Evolutionary conservation across 2,329 filamentous ascomycete genomes (phyloP).

Genomic region (Trichophyton mentagrophytes): DNA sequence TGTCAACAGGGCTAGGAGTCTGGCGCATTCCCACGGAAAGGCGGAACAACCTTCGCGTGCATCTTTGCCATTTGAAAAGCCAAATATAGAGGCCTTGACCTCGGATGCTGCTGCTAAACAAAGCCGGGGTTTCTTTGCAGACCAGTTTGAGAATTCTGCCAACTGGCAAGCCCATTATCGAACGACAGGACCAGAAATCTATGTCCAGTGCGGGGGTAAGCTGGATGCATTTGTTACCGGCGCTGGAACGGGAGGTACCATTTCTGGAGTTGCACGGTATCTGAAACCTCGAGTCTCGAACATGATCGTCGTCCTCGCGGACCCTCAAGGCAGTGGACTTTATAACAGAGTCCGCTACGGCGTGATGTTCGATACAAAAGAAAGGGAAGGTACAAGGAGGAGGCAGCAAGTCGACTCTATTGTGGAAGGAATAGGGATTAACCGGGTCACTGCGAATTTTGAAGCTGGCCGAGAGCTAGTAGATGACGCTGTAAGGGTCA

Average conservation of each 20-base stretch:
- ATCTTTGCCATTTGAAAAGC: constrained; percentile 14
- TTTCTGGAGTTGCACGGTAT: constrained; percentile 72
- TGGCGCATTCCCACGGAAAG: constrained; percentile 60
- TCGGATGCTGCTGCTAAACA: constrained; percentile 30
- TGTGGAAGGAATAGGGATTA: constrained; percentile 92
- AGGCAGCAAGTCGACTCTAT: constrained; percentile 89
- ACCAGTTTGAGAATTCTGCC: constrained; percentile 86
- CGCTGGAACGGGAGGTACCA: constrained; percentile 86
- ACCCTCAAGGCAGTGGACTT: constrained; percentile 85
- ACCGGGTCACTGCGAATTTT: constrained; percentile 86
- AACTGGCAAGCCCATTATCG: constrained; percentile 78
- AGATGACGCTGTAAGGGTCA: constrained; percentile 80
- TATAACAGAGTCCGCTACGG: constrained; percentile 87
- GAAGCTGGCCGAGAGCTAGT: constrained; percentile 74
- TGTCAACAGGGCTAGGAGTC: constrained; percentile 73
- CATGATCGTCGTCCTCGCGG: constrained; percentile 67
- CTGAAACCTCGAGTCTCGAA: constrained; percentile 59
- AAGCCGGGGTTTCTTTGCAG: constrained; percentile 79
- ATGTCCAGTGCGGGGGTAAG: constrained; percentile 56
- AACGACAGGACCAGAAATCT: constrained; percentile 83
- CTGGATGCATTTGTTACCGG: constrained; percentile 86
- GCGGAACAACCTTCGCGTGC: constrained; percentile 11
- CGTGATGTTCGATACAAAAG: constrained; percentile 86
- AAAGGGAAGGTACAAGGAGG: constrained; percentile 79
- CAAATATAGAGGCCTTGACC: constrained; percentile 10